Evolutionary conservation across 768 basidiomycete genomes (phyloP), one percentile per base, ranked within the genome.

Genomic region (Pilatotrama ljubarskyi): DNA sequence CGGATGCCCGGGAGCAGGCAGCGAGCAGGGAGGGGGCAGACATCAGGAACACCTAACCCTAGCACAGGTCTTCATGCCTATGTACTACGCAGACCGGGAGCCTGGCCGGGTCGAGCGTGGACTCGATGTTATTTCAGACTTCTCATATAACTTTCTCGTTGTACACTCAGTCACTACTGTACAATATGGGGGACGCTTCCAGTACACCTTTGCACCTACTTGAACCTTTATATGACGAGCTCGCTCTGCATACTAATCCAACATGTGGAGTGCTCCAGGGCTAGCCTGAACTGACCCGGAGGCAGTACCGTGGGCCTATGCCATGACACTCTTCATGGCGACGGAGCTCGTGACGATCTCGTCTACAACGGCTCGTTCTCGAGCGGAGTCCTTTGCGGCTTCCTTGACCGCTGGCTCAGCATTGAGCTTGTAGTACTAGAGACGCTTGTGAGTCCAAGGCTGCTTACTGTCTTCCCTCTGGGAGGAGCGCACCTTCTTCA

Each of bases 301-400:
- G 1, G 10, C 22, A 14, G 20, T 5, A 18, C 18, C 5, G 9
- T 36, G 15, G 11, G 17, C 49, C 37, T 49, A 76, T 20, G 69
- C 62, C 47, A 73, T 73, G 35, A 93, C 89, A 49, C 78, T 84
- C 74, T 94, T 95, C 83, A 87, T 87, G 46, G 92, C 92, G 5
- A 93, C 90, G 9, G 84, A 78, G 61, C 88, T 92, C n/a, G 82
- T 75, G 7, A 90, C 88, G 32, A 94, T 83, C 58, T 84, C 81
- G 66, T 90, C 83, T 11, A 91, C 74, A 15, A 77, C 70, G 0
- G 59, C 64, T 18, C 66, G 74, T 64, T 82, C 84, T 26, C 64
- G 74, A 41, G 44, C 63, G 6, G 58, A 57, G 44, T 80, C 66
- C 11, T 72, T 75, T 26, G 70, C 70, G 0, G 70, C 68, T 7